A percentile compares a stretch with the other conserved stretches of the same genome.
These are phyloP conservation scores for Creolimax fragrantissima DNA, from an alignment of 78 protist genomes.

Conservation along the genomic window DNA sequence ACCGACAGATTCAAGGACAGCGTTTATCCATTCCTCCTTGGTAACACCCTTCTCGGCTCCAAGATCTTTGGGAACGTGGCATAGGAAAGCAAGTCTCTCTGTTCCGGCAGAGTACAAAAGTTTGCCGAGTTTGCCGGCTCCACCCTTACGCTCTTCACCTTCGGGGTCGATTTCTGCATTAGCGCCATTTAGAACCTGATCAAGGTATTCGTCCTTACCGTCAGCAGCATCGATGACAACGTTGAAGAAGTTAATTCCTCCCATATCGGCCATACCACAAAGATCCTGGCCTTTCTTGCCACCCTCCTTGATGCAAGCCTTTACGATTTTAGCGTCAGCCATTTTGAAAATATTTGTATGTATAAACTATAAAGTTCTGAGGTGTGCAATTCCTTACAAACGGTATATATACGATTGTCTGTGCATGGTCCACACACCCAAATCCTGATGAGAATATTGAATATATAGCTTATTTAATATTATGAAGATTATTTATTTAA, in stretches of 20 bases:
- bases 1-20: background rate
- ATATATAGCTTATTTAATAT: too few relatives aligned
- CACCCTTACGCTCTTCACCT: conserved; percentile 28
- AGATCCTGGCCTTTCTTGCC: conserved; percentile 41
- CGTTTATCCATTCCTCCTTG: background rate
- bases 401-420: too few relatives aligned
- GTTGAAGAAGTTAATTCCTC: conserved; percentile 8
- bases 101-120: background rate
- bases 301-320: conserved; percentile 28
- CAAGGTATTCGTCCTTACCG: background rate
- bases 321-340: background rate
- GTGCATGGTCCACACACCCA: too few relatives aligned
- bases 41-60: background rate
- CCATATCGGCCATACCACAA: conserved; percentile 18
- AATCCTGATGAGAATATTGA: too few relatives aligned
- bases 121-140: conserved; percentile 7
- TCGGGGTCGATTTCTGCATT: background rate
- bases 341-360: background rate
- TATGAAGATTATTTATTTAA: too few relatives aligned
- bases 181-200: background rate
- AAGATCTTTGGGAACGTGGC: background rate
- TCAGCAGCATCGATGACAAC: background rate
- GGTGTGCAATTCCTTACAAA: too few relatives aligned
- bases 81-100: background rate
- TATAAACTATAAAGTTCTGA: background rate